phyloP scores from a whole-genome alignment of 805 yeast genomes.

The Komagataella ulmi region DNA sequence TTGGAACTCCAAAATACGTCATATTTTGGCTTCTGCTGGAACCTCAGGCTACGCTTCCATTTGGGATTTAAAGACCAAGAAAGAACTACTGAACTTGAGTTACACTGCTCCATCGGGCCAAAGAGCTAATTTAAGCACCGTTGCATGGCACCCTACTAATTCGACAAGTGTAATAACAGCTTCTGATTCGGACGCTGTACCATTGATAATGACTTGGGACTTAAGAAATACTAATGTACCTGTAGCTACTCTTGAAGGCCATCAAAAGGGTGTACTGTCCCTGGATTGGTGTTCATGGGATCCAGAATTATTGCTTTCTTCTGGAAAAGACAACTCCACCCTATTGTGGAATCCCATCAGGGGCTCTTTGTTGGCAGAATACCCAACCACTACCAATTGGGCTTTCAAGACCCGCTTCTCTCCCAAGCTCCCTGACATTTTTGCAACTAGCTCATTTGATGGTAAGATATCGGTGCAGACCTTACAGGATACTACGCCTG shows the following conservation, averaged over 20 bases:
- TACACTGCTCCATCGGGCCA: slow-evolving; percentile 40
- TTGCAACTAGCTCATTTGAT: slow-evolving; percentile 82
- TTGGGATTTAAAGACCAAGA: slow-evolving; percentile 83
- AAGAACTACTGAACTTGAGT: slow-evolving; percentile 78
- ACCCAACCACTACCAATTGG: slow-evolving; percentile 92
- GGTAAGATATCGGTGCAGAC: slow-evolving; percentile 74
- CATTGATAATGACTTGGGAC: slow-evolving; percentile 86
- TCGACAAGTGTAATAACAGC: slow-evolving; percentile 84
- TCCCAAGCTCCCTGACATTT: slow-evolving; percentile 75
- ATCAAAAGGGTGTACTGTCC: slow-evolving; percentile 76
- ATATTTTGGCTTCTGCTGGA: slow-evolving; percentile 86
- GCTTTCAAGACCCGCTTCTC: slow-evolving; percentile 82
- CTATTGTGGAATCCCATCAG: slow-evolving; percentile 80
- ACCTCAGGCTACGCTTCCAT: slow-evolving; percentile 77
- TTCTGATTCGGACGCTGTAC: slow-evolving; percentile 65
- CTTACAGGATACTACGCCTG: slow-evolving; percentile 72
- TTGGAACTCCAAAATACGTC: slow-evolving; percentile 78
- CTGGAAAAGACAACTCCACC: slow-evolving; percentile 86
- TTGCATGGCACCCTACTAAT: slow-evolving; percentile 91
- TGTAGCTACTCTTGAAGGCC: slow-evolving; percentile 62
- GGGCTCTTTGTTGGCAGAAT: slow-evolving; percentile 67
- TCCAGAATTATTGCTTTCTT: slow-evolving; percentile 63
- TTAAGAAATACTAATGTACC: slow-evolving; percentile 91
- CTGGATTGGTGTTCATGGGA: slow-evolving; percentile 91
- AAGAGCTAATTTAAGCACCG: slow-evolving; percentile 63